phyloP scores from a whole-genome alignment of 108 stramenopile species.

The Discostella pseudostelligera region DNA sequence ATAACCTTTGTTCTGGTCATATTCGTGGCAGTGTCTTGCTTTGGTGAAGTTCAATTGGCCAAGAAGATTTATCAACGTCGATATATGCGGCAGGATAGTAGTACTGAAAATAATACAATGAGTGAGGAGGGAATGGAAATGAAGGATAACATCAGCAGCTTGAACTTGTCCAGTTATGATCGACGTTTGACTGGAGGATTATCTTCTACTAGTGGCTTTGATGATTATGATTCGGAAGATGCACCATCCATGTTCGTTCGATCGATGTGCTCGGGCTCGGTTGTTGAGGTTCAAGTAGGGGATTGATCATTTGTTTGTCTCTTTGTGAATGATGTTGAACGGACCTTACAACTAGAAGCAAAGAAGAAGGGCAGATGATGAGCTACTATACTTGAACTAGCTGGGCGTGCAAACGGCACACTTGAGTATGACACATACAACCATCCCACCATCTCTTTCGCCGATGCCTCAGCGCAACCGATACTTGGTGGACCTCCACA shows the following conservation, averaged over 20 bases:
- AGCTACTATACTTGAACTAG: too few relatives aligned
- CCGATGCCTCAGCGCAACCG: too few relatives aligned
- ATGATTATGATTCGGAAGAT: background rate
- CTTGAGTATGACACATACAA: too few relatives aligned
- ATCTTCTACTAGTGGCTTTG: background rate
- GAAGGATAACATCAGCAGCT: background rate
- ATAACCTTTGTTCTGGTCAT: slow-evolving; percentile 47
- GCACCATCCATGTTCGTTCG: background rate
- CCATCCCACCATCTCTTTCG: too few relatives aligned
- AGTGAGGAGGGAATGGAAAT: background rate
- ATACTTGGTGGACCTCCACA: too few relatives aligned
- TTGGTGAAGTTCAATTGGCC: slow-evolving; percentile 41
- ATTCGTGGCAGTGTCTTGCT: slow-evolving; percentile 36
- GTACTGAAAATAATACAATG: background rate
- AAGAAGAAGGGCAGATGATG: too few relatives aligned
- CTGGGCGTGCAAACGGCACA: too few relatives aligned
- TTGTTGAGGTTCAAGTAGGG: slow-evolving; percentile 15
- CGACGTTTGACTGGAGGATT: background rate
- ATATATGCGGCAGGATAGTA: background rate
- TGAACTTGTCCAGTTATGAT: background rate
- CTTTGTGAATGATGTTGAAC: too few relatives aligned
- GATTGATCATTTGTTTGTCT: background rate
- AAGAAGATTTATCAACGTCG: slow-evolving; percentile 25
- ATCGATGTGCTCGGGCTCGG: slow-evolving; percentile 5
- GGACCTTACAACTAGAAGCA: too few relatives aligned